Percentiles rank a stretch among this genome's conserved stretches.
Evolutionary conservation across 352 stramenopile genomes (phyloP).

Genomic region (Phytophthora pinifolia): DNA sequence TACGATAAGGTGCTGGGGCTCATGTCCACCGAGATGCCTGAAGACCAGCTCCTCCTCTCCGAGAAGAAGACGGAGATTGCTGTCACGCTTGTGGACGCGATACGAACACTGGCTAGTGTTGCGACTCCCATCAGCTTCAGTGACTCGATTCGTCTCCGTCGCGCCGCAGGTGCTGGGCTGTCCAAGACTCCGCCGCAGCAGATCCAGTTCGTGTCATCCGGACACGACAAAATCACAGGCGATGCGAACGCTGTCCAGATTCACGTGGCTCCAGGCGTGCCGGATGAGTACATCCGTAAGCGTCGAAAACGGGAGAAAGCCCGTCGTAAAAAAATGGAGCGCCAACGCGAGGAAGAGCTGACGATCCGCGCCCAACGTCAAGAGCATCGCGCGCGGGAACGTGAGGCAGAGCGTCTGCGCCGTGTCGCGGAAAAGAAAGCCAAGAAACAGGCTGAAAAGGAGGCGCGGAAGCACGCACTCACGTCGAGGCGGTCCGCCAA

Average conservation of each 20-base stretch:
- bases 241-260: conserved; percentile 50
- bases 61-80: conserved; percentile 90
- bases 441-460: conserved; percentile 83
- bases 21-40: conserved; percentile 82
- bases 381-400: conserved; percentile 58
- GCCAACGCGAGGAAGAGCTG: conserved; percentile 73
- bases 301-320: conserved; percentile 84
- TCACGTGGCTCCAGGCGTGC: conserved; percentile 62
- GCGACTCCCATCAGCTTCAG: conserved; percentile 77
- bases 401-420: conserved; percentile 71
- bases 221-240: conserved; percentile 44
- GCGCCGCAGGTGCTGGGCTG: conserved; percentile 41
- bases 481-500: conserved; percentile 47
- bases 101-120: conserved; percentile 46
- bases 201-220: conserved; percentile 63
- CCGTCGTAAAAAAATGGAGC: conserved; percentile 70
- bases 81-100: conserved; percentile 81
- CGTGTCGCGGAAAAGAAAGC: conserved; percentile 86
- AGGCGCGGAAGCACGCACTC: conserved; percentile 52
- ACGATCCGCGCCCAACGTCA: conserved; percentile 69
- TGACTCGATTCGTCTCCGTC: conserved; percentile 58
- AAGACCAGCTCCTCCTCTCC: conserved; percentile 76
- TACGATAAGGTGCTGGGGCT: conserved; percentile 76
- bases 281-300: conserved; percentile 86
- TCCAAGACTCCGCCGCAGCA: conserved; percentile 60